Evolutionary conservation across 495 filamentous ascomycete species (phyloP).

Genomic region (Xylaria acuta): DNA sequence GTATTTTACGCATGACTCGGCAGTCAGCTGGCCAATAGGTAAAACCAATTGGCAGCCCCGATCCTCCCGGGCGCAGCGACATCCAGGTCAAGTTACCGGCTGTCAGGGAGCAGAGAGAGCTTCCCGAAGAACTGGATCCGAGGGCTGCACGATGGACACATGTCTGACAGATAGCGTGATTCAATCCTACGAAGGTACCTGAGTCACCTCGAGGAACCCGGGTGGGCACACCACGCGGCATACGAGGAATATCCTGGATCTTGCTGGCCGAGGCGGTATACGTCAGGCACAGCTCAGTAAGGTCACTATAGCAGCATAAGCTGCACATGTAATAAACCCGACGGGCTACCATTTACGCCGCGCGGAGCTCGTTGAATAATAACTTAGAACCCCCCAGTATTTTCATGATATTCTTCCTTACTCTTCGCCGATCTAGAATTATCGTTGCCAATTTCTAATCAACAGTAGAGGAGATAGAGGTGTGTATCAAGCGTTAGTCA

Average conservation of each 20-base stretch:
- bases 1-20: conserved; percentile 13
- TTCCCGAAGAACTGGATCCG: conserved; percentile 16
- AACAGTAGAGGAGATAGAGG: background rate
- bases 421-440: background rate
- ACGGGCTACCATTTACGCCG: background rate
- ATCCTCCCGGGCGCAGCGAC: conserved; percentile 21
- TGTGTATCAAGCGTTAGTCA: conserved; percentile 3
- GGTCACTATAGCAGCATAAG: background rate
- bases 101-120: background rate
- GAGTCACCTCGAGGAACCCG: conserved; percentile 3
- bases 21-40: conserved; percentile 24
- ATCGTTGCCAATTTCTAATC: conserved; percentile 7
- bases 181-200: background rate
- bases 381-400: background rate
- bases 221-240: conserved; percentile 18
- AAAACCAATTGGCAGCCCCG: conserved; percentile 13
- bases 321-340: background rate
- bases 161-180: background rate
- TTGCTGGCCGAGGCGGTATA: background rate
- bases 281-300: conserved; percentile 6
- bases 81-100: conserved; percentile 9
- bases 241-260: background rate
- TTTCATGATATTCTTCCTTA: background rate
- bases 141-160: conserved; percentile 2
- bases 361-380: background rate